A percentile compares a stretch with the other conserved stretches of the same genome.
phyloP scores from a whole-genome alignment of 306 rosid species.

The Adenanthera pavonina region DNA sequence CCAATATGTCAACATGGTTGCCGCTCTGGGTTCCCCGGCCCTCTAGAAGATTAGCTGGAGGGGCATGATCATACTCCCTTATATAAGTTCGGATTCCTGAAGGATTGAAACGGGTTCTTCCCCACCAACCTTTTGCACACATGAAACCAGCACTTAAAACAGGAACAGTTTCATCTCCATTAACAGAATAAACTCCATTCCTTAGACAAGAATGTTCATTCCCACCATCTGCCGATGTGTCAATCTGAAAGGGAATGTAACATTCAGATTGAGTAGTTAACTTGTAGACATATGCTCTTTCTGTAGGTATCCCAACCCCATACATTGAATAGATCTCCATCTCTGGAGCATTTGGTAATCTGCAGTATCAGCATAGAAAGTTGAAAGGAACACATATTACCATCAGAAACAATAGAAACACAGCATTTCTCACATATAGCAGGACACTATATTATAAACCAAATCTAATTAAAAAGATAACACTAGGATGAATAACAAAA shows the following conservation, averaged over 20 bases:
- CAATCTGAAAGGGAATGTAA: conserved; percentile 83
- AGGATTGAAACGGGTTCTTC: conserved; percentile 81
- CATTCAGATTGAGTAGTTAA: conserved; percentile 63
- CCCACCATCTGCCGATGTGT: conserved; percentile 71
- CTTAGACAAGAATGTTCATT: conserved; percentile 59
- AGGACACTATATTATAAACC: conserved; percentile 26
- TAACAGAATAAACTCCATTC: conserved; percentile 70
- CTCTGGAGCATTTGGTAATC: conserved; percentile 84
- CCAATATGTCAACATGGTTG: conserved; percentile 86
- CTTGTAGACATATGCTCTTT: conserved; percentile 84
- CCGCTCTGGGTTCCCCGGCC: conserved; percentile 92
- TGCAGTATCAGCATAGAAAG: conserved; percentile 52
- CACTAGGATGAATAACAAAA: conserved; percentile 19
- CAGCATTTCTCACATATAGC: conserved; percentile 1
- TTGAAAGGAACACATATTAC: conserved; percentile 24
- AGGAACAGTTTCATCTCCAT: conserved; percentile 92
- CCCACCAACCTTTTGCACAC: conserved; percentile 90
- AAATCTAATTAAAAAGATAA: neutral
- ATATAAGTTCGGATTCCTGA: conserved; percentile 68
- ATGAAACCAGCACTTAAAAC: conserved; percentile 83
- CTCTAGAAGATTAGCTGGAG: conserved; percentile 85
- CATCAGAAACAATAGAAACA: conserved; percentile 33
- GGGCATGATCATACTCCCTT: conserved; percentile 85
- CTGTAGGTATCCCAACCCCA: conserved; percentile 88
- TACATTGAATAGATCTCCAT: conserved; percentile 88